Percentiles rank a stretch among this genome's conserved stretches.
These are phyloP conservation scores for Graphilbum ipis-grandicollis DNA, from an alignment of 2,329 filamentous ascomycete genomes.

Conservation along the genomic window DNA sequence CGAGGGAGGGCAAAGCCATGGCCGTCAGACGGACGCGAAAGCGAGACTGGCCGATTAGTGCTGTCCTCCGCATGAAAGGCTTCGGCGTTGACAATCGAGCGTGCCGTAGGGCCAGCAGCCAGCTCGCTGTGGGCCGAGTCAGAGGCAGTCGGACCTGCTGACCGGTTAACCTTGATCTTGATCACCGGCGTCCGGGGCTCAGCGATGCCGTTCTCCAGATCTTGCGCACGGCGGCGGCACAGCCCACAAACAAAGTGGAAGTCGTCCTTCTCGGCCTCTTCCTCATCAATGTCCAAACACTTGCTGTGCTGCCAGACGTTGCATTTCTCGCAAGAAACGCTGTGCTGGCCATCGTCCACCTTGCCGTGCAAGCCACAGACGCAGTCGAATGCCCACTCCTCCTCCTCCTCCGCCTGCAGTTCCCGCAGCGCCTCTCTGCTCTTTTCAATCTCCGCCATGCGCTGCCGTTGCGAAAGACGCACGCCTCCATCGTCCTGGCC, in stretches of 20 bases:
- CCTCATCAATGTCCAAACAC: conserved; percentile 64
- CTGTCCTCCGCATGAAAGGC: too few relatives aligned
- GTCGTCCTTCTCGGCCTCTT: conserved; percentile 65
- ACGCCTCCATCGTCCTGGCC: conserved; percentile 27
- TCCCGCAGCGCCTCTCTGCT: conserved; percentile 60
- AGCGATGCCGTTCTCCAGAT: conserved; percentile 41
- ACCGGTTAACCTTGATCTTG: conserved; percentile 32
- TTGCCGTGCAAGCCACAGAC: conserved; percentile 80
- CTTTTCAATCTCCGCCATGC: conserved; percentile 68
- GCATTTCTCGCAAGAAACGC: conserved; percentile 83
- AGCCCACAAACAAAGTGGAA: conserved; percentile 75
- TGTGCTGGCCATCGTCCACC: conserved; percentile 87
- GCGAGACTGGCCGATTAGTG: conserved; percentile 3
- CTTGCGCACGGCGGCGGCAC: conserved; percentile 47
- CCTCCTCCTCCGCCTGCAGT: conserved; percentile 47
- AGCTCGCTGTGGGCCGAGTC: too few relatives aligned
- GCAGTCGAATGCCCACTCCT: conserved; percentile 91
- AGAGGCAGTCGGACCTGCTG: too few relatives aligned
- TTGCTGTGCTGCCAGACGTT: conserved; percentile 95
- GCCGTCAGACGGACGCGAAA: too few relatives aligned
- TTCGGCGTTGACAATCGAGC: too few relatives aligned
- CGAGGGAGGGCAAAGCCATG: too few relatives aligned
- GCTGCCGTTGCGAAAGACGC: conserved; percentile 59
- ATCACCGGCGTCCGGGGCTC: conserved; percentile 24
- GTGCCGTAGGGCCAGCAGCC: background rate